Evolutionary conservation across 75 land plant species (phyloP).

Genomic region (Pinus tabuliformis): DNA sequence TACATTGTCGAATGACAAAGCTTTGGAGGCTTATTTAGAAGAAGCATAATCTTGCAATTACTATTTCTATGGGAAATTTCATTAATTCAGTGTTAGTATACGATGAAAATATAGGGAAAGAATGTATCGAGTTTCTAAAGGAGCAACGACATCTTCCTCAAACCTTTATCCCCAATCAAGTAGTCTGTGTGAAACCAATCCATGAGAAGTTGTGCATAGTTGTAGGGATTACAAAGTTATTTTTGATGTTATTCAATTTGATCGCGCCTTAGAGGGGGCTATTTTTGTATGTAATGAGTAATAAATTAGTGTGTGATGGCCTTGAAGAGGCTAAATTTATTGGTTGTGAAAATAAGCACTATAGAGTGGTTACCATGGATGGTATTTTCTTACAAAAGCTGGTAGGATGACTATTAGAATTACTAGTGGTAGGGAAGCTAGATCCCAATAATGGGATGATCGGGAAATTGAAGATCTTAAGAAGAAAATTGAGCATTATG

Average conservation of each 20-base stretch:
- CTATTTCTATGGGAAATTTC: constrained; percentile 97
- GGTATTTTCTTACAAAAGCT: constrained; percentile 89
- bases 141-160: constrained; percentile 92
- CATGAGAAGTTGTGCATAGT: constrained; percentile 78
- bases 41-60: constrained; percentile 91
- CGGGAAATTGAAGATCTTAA: constrained; percentile 82
- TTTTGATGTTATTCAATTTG: constrained; percentile 93
- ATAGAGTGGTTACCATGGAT: constrained; percentile 95
- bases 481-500: constrained; percentile 68
- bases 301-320: constrained; percentile 94
- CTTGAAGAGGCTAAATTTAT: constrained; percentile 93
- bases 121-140: constrained; percentile 98
- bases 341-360: constrained; percentile 86
- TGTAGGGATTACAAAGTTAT: constrained; percentile 78
- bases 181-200: constrained; percentile 88
- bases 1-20: constrained; percentile 98
- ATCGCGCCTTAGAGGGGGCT: constrained; percentile 83
- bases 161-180: constrained; percentile 93
- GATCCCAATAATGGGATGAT: constrained; percentile 97
- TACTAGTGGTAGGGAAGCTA: constrained; percentile 97
- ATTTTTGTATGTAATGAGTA: constrained; percentile 86
- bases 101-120: constrained; percentile 92
- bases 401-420: constrained; percentile 95
- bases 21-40: constrained; percentile 89
- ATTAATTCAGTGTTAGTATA: constrained; percentile 99